Base-by-base conservation (phyloP, 331 rosid species). In the Malus hybrid region DNA sequence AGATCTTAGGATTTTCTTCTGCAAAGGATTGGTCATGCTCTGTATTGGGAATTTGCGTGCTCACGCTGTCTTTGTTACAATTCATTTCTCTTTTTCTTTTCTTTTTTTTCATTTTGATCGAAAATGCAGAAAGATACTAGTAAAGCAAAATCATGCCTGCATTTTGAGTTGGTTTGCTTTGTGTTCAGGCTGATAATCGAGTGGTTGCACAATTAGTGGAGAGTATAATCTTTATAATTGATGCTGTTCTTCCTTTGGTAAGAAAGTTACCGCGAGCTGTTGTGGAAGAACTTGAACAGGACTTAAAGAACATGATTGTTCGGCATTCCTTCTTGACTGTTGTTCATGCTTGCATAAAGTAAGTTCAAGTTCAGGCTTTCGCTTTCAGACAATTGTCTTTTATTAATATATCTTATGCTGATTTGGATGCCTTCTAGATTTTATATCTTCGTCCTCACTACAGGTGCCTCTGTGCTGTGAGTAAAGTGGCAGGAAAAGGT, bases 321-420 rank as follows among this genome's bases (percentile, higher is more conserved):
- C 88, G 97, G 61, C 93, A 86, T 88, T 85, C 97, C 75, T 92
- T 90, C 90, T 84, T 94, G 97, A 89, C 95, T 10, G 97, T 94
- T 83, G 99, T 94, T 79, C 99, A 94, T 89, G 97, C 99, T 80
- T 92, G 96, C 86, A 90, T 94, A 90, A 94, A 90, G 99, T 94
- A 90, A 27, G 19, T 67, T 54, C 71, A n/a, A 61, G 46, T 84
- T 71, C 78, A 77, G 33, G 16, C 46, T 67, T 81, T 65, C 18
- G 61, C 71, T 18, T 78, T 20, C 19, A 32, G 20, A 9, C 10
- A 13, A 8, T 57, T 62, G 10, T 44, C 2, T 69, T 63, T 34
- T 24, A 8, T 32, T 67, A 76, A 60, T 28, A 50, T 36, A 24
- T 64, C 68, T 16, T 39, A 8, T 15, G 18, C 54, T 12, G 2